A percentile compares a stretch with the other conserved stretches of the same genome.
These are phyloP conservation scores for Coemansia sp. DNA, from an alignment of 192 early-diverging fungal genomes.

Conservation along the genomic window DNA sequence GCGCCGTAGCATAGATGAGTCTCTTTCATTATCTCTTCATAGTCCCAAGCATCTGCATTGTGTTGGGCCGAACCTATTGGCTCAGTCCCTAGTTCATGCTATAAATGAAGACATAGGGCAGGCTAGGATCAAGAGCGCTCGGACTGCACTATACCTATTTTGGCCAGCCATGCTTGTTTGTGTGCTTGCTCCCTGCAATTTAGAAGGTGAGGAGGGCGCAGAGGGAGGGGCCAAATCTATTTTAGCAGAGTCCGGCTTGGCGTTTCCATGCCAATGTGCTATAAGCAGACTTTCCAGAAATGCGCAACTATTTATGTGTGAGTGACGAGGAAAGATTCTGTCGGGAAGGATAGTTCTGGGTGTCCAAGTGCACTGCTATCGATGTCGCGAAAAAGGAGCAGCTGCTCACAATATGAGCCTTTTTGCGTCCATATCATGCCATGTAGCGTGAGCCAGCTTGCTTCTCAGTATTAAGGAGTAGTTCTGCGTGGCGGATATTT, in stretches of 20 bases:
- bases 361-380: background rate
- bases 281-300: background rate
- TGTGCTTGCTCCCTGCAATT: constrained; percentile 1
- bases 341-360: background rate
- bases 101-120: background rate
- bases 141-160: background rate
- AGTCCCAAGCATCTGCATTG: background rate
- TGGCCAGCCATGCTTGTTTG: background rate
- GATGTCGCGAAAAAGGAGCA: background rate
- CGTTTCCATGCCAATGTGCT: background rate
- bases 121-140: background rate
- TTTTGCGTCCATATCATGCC: background rate
- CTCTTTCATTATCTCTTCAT: background rate
- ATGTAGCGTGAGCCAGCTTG: background rate
- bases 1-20: background rate
- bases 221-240: background rate
- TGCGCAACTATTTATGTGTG: background rate
- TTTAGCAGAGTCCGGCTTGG: background rate
- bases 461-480: too few relatives aligned
- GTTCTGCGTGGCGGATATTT: background rate
- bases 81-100: background rate
- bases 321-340: background rate
- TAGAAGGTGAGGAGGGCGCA: background rate
- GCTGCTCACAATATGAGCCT: background rate
- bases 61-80: background rate